phyloP scores from a whole-genome alignment of 2,329 filamentous ascomycete genomes.

The Cordyceps farinosa region DNA sequence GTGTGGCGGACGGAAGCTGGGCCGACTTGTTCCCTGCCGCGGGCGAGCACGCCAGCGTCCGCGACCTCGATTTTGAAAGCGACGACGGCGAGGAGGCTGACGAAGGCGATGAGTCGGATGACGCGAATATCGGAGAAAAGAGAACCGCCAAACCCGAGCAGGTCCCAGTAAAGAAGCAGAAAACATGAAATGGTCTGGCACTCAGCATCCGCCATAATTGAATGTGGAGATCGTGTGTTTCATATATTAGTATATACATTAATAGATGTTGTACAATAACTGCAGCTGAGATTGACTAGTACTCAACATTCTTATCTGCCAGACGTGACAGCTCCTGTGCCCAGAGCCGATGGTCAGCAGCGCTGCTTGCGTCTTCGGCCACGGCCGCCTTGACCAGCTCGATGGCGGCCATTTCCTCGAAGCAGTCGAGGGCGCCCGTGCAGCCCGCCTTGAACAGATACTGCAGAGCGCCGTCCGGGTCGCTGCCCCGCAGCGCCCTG shows the following conservation, averaged over 20 bases:
- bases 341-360: constrained; percentile 28
- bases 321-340: constrained; percentile 35
- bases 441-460: constrained; percentile 28
- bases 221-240: neutral
- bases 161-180: constrained; percentile 16
- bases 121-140: constrained; percentile 23
- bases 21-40: constrained; percentile 42
- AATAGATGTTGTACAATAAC: constrained; percentile 3
- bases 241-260: constrained; percentile 22
- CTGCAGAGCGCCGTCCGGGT: constrained; percentile 25
- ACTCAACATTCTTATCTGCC: constrained; percentile 25
- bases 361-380: constrained; percentile 18
- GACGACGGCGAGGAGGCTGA: constrained; percentile 34
- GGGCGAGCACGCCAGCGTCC: constrained; percentile 38
- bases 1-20: constrained; percentile 59
- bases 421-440: constrained; percentile 26
- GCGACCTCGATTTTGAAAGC: constrained; percentile 30
- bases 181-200: constrained; percentile 26
- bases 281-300: constrained; percentile 29
- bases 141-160: constrained; percentile 21
- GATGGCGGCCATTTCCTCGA: constrained; percentile 29
- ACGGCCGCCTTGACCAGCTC: constrained; percentile 25
- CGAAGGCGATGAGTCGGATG: constrained; percentile 25
- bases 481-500: constrained; percentile 23
- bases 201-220: neutral